These are phyloP conservation scores for Tolypocladium inflatum DNA, from an alignment of 2,329 filamentous ascomycete genomes.

Conservation along the genomic window DNA sequence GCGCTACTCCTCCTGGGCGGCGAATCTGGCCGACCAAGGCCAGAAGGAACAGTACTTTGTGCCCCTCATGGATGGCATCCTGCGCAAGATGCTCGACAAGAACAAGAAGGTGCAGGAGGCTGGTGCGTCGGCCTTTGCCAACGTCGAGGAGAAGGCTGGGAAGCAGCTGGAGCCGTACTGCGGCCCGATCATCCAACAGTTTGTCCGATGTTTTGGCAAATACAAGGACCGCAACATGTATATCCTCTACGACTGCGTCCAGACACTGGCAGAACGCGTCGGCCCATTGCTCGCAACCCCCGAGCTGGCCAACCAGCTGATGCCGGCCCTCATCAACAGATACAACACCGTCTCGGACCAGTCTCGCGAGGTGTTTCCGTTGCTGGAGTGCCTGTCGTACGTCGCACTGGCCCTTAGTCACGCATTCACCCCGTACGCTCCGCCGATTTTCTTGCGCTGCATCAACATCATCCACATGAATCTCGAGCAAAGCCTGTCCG, in stretches of 20 bases:
- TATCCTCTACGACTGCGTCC: constrained; percentile 96
- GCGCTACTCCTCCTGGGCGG: constrained; percentile 87
- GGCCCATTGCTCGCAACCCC: constrained; percentile 72
- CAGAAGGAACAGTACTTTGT: constrained; percentile 76
- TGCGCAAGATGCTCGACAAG: constrained; percentile 88
- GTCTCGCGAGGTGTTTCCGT: constrained; percentile 85
- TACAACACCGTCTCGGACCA: constrained; percentile 84
- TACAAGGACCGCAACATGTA: constrained; percentile 99
- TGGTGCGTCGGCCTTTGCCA: constrained; percentile 90
- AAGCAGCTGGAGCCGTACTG: constrained; percentile 76
- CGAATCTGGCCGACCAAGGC: constrained; percentile 55
- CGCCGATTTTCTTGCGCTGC: constrained; percentile 79
- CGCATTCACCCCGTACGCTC: constrained; percentile 75
- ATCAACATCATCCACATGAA: constrained; percentile 88
- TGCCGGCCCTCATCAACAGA: constrained; percentile 83
- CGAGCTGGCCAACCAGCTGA: constrained; percentile 73
- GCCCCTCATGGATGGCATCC: constrained; percentile 93
- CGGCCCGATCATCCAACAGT: constrained; percentile 82
- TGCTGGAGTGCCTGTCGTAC: constrained; percentile 94
- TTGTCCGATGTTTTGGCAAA: constrained; percentile 80
- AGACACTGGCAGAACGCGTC: constrained; percentile 89
- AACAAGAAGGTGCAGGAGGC: constrained; percentile 99
- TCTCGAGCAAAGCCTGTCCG: constrained; percentile 68
- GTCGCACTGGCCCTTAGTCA: constrained; percentile 78
- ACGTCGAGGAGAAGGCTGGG: constrained; percentile 87